Evolutionary conservation across 148 eudicot species (phyloP).

Genomic region (Euryodendron excelsum): DNA sequence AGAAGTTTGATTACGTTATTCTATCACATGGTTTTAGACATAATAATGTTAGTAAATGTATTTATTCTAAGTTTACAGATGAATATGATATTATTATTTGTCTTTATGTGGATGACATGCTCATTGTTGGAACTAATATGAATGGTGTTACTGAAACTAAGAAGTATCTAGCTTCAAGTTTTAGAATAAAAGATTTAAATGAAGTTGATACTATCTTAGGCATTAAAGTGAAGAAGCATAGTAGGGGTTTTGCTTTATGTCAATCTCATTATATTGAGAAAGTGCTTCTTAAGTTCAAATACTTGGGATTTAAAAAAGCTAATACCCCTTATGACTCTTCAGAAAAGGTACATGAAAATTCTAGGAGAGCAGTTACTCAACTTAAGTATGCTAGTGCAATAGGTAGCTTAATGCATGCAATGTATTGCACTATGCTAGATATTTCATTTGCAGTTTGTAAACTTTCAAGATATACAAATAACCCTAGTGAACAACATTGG

Average conservation of each 20-base stretch:
- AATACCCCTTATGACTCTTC: background rate
- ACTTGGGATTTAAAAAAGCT: too few relatives aligned
- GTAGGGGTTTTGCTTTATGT: background rate
- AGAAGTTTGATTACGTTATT: too few relatives aligned
- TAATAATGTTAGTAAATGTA: background rate
- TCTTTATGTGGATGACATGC: too few relatives aligned
- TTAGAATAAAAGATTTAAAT: background rate
- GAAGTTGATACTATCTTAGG: background rate
- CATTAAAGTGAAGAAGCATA: background rate
- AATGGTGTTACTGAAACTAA: background rate
- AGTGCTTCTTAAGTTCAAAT: background rate
- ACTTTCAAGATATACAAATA: background rate
- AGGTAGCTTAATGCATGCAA: background rate
- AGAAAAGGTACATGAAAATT: too few relatives aligned
- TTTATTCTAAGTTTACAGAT: background rate
- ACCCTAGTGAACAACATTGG: background rate
- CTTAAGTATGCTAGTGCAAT: background rate
- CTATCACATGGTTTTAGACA: too few relatives aligned
- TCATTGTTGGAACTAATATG: background rate
- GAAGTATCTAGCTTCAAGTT: background rate
- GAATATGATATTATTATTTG: background rate
- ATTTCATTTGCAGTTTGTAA: background rate
- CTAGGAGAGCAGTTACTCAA: background rate
- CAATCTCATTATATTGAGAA: background rate
- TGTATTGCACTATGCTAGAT: background rate